These are phyloP conservation scores for Chrysoporthe puriensis DNA, from an alignment of 2,329 filamentous ascomycete genomes.

Conservation along the genomic window DNA sequence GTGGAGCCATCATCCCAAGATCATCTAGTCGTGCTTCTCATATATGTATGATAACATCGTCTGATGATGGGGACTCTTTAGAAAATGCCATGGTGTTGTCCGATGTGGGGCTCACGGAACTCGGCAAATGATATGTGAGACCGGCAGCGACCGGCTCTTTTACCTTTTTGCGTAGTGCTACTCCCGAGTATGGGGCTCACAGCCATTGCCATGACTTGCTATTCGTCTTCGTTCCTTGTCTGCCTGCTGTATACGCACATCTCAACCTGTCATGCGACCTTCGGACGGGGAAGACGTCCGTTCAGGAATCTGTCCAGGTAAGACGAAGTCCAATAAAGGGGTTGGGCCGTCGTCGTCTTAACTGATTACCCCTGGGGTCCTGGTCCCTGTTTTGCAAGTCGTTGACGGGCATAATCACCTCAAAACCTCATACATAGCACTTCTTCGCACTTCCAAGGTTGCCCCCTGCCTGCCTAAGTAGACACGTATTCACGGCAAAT, in stretches of 20 bases:
- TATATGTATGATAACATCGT: neutral
- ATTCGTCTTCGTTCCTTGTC: neutral
- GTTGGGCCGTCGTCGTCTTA: neutral
- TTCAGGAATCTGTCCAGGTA: too few relatives aligned
- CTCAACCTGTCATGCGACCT: too few relatives aligned
- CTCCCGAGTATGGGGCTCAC: neutral
- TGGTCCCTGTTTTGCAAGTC: neutral
- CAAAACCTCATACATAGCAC: neutral
- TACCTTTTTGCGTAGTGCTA: neutral
- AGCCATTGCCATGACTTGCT: neutral
- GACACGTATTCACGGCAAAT: neutral
- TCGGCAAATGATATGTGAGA: neutral
- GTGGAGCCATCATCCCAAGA: neutral
- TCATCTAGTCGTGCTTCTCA: neutral
- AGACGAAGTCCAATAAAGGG: too few relatives aligned
- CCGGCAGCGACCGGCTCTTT: constrained; percentile 2
- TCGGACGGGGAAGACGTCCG: too few relatives aligned
- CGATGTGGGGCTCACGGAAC: neutral
- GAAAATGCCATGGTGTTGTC: neutral
- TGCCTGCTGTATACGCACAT: neutral
- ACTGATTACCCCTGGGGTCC: neutral
- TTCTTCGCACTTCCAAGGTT: neutral
- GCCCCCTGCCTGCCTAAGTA: neutral
- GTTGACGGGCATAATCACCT: neutral
- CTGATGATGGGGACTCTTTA: neutral